Evolutionary conservation across 2,329 filamentous ascomycete species (phyloP).

Genomic region (Colletotrichum sp.): DNA sequence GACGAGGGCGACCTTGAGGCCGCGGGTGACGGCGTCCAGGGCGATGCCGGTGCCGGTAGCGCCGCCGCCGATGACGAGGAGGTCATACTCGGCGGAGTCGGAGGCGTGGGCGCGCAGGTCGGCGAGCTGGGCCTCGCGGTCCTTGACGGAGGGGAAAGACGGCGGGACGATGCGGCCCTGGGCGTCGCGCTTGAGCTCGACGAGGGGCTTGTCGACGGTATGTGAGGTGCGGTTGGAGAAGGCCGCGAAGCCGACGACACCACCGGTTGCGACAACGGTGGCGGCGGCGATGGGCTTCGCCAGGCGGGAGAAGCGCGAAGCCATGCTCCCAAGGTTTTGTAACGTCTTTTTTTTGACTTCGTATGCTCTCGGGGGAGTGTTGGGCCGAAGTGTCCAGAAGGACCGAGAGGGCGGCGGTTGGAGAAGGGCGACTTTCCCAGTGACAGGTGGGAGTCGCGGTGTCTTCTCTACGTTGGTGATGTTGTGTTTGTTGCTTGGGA

Average conservation of each 20-base stretch:
- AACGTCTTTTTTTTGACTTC: neutral
- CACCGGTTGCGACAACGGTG: constrained; percentile 29
- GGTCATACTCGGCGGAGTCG: constrained; percentile 68
- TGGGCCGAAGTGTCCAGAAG: neutral
- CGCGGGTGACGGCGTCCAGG: constrained; percentile 79
- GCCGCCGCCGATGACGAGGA: constrained; percentile 80
- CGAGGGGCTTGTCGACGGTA: constrained; percentile 36
- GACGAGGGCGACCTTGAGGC: constrained; percentile 79
- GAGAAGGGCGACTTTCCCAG: neutral
- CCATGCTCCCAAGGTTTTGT: constrained; percentile 29
- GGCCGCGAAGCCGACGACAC: constrained; percentile 32
- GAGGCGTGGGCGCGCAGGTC: constrained; percentile 40
- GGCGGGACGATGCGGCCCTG: constrained; percentile 42
- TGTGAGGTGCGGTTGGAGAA: constrained; percentile 32
- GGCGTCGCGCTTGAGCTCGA: constrained; percentile 38
- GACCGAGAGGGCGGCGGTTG: neutral
- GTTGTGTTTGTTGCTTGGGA: neutral
- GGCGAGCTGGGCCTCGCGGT: constrained; percentile 42
- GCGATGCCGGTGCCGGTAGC: constrained; percentile 83
- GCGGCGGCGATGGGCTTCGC: constrained; percentile 38
- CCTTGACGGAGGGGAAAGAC: constrained; percentile 37
- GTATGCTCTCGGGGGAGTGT: neutral
- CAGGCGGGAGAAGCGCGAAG: constrained; percentile 37
- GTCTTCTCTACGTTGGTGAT: neutral
- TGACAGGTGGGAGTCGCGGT: neutral